Base-by-base conservation (phyloP, 352 stramenopile species). In the Achlya hypogyna region DNA sequence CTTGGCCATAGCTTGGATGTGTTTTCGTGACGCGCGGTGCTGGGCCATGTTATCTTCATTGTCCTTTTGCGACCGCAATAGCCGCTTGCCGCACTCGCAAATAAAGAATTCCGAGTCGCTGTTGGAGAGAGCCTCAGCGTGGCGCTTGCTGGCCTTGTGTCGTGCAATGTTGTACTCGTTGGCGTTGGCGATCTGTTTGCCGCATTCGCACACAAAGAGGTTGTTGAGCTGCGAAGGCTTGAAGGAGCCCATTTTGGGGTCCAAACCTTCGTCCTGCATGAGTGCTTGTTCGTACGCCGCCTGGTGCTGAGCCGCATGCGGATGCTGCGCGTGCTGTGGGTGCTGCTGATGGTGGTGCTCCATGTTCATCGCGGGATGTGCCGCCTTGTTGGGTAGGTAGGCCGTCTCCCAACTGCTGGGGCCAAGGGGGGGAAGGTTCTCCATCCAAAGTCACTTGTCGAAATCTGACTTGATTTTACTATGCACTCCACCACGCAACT, bases 101-200 rank as follows among this genome's bases (percentile, higher is more conserved):
- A 67, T 47, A 25, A 67, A 67, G 38, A 67, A 67, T 28, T 67
- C 60, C 20, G 60, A 67, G 51, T 67, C 60, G 31, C 47, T 60
- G 51, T 67, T 67, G 12, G 60, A 47, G 28, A 67, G 38, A 0
- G 60, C 60, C 23, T 67, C 60, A n/a, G 60, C 60, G 28, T 67
- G 60, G 12, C 60, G 42, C 35, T 67, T 67, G 51, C 60, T 67
- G 47, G 40, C 25, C 35, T 67, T 67, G 51, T 67, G 60, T 6
- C 60, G 40, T 34, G 60, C 60, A 67, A 67, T 67, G 51, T 67
- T 67, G 60, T 67, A 67, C 47, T 67, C 60, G 60, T 67, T 67
- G 42, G 60, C 60, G 23, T 67, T 67, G 38, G 45, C 60, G 60
- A 67, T 67, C 9, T 67, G 60, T 27, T 67, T 67, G 22, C 60